Evolutionary conservation across 2,329 filamentous ascomycete species (phyloP).

Genomic region (Bipolaris victoriae): DNA sequence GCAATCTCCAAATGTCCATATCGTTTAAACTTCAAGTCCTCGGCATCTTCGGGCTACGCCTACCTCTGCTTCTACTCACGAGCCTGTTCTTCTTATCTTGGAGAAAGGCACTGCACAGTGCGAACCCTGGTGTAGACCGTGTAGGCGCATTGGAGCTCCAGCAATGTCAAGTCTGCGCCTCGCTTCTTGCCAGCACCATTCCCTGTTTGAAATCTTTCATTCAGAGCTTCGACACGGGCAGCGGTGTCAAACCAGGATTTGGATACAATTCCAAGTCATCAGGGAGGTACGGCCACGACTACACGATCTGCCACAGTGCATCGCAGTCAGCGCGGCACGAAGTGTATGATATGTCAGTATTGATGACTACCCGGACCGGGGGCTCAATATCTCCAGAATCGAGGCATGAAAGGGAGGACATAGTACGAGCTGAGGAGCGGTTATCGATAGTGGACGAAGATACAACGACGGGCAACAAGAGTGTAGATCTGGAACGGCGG

Average conservation of each 20-base stretch:
- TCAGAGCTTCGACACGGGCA: background rate
- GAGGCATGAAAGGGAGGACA: background rate
- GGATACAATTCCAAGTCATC: background rate
- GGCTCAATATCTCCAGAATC: background rate
- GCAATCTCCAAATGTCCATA: conserved; percentile 34
- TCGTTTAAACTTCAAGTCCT: conserved; percentile 37
- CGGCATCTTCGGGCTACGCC: conserved; percentile 31
- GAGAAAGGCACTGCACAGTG: background rate
- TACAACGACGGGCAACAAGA: conserved; percentile 7
- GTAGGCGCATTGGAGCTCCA: background rate
- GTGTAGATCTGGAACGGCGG: conserved; percentile 10
- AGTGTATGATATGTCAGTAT: background rate
- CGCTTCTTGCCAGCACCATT: background rate
- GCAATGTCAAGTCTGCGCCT: background rate
- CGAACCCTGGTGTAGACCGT: background rate
- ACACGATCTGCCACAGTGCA: background rate
- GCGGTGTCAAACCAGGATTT: background rate
- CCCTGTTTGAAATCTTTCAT: background rate
- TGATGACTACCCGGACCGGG: background rate
- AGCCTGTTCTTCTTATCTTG: background rate
- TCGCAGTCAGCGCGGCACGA: background rate
- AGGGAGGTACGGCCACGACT: background rate
- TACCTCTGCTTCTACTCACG: conserved; percentile 23
- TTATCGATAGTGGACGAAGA: background rate
- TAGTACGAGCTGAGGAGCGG: background rate